phyloP scores from a whole-genome alignment of 2,329 filamentous ascomycete genomes.

The Chaetomiaceae sp. region DNA sequence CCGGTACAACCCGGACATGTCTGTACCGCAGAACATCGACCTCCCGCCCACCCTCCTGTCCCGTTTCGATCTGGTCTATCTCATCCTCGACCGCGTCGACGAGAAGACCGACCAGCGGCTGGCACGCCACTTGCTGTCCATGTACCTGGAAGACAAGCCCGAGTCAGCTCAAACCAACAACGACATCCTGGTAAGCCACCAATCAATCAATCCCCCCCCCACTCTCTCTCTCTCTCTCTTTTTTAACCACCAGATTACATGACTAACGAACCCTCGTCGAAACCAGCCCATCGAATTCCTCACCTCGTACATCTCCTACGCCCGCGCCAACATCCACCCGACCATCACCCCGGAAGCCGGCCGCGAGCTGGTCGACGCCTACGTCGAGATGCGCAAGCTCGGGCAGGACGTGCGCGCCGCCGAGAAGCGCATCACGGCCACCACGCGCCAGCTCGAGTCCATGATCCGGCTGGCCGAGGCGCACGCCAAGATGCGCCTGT shows the following conservation, averaged over 20 bases:
- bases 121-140: slow-evolving; percentile 86
- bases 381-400: slow-evolving; percentile 91
- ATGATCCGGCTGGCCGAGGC: slow-evolving; percentile 98
- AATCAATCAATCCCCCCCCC: neutral
- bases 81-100: slow-evolving; percentile 90
- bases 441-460: slow-evolving; percentile 90
- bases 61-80: slow-evolving; percentile 93
- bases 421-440: slow-evolving; percentile 96
- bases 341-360: slow-evolving; percentile 74
- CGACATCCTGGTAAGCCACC: slow-evolving; percentile 70
- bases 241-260: neutral
- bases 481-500: slow-evolving; percentile 95
- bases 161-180: slow-evolving; percentile 70
- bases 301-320: slow-evolving; percentile 95
- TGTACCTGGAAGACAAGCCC: slow-evolving; percentile 94
- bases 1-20: slow-evolving; percentile 93
- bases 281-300: slow-evolving; percentile 84
- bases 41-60: slow-evolving; percentile 91
- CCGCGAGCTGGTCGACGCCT: slow-evolving; percentile 78
- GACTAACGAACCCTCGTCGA: slow-evolving; percentile 26
- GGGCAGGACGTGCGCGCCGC: slow-evolving; percentile 81
- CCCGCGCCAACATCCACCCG: slow-evolving; percentile 80
- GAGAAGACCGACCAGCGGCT: slow-evolving; percentile 84
- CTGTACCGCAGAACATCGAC: slow-evolving; percentile 97
- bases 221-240: neutral